phyloP scores from a whole-genome alignment of 2,329 filamentous ascomycete species.

The Chrysoporthe cubensis region DNA sequence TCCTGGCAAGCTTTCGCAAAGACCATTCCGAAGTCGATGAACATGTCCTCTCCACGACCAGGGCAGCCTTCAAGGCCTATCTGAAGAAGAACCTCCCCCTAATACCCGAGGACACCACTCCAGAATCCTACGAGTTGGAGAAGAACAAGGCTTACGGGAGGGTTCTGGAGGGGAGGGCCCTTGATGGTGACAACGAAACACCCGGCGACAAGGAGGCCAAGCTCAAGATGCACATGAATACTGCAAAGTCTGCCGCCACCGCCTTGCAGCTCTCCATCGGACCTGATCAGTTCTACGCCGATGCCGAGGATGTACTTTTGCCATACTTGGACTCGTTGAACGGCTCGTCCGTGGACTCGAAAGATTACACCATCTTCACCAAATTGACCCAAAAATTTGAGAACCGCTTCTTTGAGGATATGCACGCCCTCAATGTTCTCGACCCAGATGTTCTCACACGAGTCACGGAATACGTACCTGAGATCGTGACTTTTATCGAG shows the following conservation, averaged over 20 bases:
- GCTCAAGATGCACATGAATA: constrained; percentile 84
- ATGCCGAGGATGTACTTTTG: constrained; percentile 69
- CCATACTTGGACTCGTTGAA: constrained; percentile 79
- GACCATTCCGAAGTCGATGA: constrained; percentile 52
- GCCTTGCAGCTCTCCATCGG: constrained; percentile 46
- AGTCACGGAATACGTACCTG: constrained; percentile 89
- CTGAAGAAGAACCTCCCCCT: constrained; percentile 60
- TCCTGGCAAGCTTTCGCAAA: constrained; percentile 59
- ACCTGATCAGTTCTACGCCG: constrained; percentile 50
- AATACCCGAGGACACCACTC: constrained; percentile 42
- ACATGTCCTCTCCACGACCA: constrained; percentile 32
- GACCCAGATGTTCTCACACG: constrained; percentile 81
- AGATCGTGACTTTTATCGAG: constrained; percentile 85
- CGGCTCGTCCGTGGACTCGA: constrained; percentile 64
- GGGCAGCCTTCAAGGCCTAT: constrained; percentile 59
- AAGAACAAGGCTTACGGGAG: constrained; percentile 55
- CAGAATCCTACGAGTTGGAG: constrained; percentile 52
- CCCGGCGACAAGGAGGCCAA: constrained; percentile 82
- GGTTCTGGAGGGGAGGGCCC: constrained; percentile 58
- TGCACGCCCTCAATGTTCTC: constrained; percentile 83
- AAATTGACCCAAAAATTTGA: constrained; percentile 86
- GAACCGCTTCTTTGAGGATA: constrained; percentile 84
- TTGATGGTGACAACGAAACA: constrained; percentile 57
- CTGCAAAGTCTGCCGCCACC: constrained; percentile 55
- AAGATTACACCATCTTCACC: constrained; percentile 77